A percentile compares a stretch with the other conserved stretches of the same genome.
phyloP scores from a whole-genome alignment of 2,329 filamentous ascomycete genomes.

The Botrytis deweyae region DNA sequence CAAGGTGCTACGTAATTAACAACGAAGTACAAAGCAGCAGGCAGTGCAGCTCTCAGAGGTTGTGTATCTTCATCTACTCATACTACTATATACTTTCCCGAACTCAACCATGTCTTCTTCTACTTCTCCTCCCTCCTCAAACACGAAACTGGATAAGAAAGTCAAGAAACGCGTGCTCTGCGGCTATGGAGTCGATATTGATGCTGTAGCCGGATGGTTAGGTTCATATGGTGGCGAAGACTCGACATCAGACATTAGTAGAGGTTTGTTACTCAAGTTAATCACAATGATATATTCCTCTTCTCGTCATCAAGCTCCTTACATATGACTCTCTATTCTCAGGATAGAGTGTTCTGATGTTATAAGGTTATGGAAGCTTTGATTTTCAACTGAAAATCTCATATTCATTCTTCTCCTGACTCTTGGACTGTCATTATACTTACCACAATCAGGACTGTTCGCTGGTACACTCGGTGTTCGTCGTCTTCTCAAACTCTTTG shows the following conservation, averaged over 20 bases:
- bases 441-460: constrained; percentile 52
- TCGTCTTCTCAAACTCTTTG: constrained; percentile 67
- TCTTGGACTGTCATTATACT: neutral
- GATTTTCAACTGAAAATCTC: neutral
- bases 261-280: constrained; percentile 47
- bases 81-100: neutral
- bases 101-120: neutral
- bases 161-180: constrained; percentile 54
- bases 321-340: neutral
- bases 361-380: neutral
- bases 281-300: neutral
- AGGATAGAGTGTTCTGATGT: neutral
- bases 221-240: constrained; percentile 74
- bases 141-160: constrained; percentile 35
- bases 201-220: constrained; percentile 75
- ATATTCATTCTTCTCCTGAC: neutral
- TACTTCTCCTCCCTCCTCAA: neutral
- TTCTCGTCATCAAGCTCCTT: neutral
- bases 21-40: neutral
- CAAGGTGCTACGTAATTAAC: neutral
- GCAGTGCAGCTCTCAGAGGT: neutral
- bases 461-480: constrained; percentile 66
- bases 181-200: constrained; percentile 70
- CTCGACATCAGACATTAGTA: constrained; percentile 68
- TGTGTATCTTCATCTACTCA: neutral